Conservation (phyloP, 495 filamentous ascomycete genomes). For the Xylaria nigripes region DNA sequence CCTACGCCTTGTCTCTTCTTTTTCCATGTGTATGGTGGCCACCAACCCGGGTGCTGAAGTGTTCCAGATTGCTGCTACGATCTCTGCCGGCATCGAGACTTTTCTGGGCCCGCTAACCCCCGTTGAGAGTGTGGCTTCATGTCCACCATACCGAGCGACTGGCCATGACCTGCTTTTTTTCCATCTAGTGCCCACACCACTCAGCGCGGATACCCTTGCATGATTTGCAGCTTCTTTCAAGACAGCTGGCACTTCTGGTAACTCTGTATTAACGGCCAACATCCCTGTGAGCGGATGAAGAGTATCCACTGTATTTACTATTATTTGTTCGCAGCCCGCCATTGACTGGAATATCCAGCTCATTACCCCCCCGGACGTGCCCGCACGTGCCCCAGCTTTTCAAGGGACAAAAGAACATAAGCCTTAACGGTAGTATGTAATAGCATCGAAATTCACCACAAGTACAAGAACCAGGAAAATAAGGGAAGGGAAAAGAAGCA, state of each 20-base stretch:
- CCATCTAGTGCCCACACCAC: constrained; percentile 9
- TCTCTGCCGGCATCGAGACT: constrained; percentile 1
- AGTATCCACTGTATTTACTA: constrained; percentile 9
- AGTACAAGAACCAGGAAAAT: constrained; percentile 9
- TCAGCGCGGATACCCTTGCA: constrained; percentile 23
- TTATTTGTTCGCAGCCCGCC: background rate
- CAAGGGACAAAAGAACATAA: constrained; percentile 3
- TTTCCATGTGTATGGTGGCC: constrained; percentile 5
- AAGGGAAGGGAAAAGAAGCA: constrained; percentile 6
- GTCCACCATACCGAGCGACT: constrained; percentile 12
- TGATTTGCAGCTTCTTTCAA: constrained; percentile 28
- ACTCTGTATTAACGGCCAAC: constrained; percentile 26
- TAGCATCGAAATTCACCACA: no score
- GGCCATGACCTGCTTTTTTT: constrained; percentile 19
- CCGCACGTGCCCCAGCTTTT: constrained; percentile 5
- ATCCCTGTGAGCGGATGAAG: constrained; percentile 20
- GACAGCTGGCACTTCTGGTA: constrained; percentile 22
- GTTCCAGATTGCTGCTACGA: background rate
- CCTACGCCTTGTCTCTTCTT: constrained; percentile 6
- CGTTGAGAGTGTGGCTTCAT: constrained; percentile 10
- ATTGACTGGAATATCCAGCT: constrained; percentile 16
- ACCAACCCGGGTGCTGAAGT: background rate
- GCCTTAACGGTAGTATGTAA: no score
- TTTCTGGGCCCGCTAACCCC: constrained; percentile 6
- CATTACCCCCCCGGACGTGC: constrained; percentile 12